Percentiles rank a stretch among this genome's conserved stretches.
Evolutionary conservation across 768 basidiomycete species (phyloP).

Genomic region (Dentipellis fragilis): DNA sequence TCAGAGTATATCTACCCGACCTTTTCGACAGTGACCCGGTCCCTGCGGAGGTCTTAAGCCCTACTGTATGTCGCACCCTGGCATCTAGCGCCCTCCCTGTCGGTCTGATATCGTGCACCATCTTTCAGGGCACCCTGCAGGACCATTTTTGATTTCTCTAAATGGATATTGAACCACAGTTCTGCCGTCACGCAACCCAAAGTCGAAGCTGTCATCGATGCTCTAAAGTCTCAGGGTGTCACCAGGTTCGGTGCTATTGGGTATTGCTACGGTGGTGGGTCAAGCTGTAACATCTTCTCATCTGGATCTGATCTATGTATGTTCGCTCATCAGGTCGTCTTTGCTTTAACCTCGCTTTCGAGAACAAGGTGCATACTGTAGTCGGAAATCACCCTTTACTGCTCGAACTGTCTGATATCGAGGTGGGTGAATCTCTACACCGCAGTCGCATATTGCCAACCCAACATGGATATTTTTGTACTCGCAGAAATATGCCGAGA

Average conservation of each 20-base stretch:
- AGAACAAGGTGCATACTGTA: constrained; percentile 27
- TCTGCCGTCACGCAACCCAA: constrained; percentile 8
- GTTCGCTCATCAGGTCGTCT: constrained; percentile 1
- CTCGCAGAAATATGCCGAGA: constrained; percentile 22
- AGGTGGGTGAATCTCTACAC: constrained; percentile 16
- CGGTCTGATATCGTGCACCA: background rate
- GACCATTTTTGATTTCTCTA: background rate
- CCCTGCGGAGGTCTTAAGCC: constrained; percentile 9
- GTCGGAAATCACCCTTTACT: constrained; percentile 38
- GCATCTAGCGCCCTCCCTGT: background rate
- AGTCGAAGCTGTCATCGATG: constrained; percentile 17
- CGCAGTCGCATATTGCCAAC: background rate
- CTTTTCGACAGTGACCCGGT: constrained; percentile 18
- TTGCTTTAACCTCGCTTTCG: constrained; percentile 30
- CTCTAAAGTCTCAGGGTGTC: constrained; percentile 22
- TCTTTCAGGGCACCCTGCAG: background rate
- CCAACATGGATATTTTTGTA: no score
- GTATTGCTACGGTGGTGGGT: constrained; percentile 18
- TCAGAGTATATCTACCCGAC: constrained; percentile 14
- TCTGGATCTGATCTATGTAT: no score
- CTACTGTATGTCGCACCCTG: constrained; percentile 7
- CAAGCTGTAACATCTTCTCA: background rate
- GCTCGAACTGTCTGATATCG: constrained; percentile 28
- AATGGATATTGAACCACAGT: constrained; percentile 14
- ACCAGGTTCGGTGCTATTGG: constrained; percentile 19